Percentiles rank a stretch among this genome's conserved stretches.
Evolutionary conservation across 768 basidiomycete genomes (phyloP).

Genomic region (Lactarius vividus): DNA sequence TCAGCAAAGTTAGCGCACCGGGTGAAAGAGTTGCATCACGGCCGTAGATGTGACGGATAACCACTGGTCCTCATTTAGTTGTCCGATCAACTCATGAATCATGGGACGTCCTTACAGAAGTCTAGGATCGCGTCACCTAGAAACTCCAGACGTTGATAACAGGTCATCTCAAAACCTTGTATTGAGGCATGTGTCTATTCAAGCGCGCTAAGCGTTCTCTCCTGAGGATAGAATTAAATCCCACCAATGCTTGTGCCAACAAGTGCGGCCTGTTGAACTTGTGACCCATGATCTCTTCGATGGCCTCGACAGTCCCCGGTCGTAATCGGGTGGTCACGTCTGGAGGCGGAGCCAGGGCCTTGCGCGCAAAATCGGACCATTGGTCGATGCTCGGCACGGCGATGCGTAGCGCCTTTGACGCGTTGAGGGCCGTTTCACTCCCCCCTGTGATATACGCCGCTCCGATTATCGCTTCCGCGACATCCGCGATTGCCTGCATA

Average conservation of each 20-base stretch:
- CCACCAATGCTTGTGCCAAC: constrained; percentile 70
- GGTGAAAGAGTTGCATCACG: constrained; percentile 63
- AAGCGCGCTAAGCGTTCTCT: constrained; percentile 3
- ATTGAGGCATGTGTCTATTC: constrained; percentile 66
- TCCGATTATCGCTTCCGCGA: constrained; percentile 80
- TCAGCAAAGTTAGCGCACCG: constrained; percentile 75
- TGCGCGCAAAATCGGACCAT: constrained; percentile 71
- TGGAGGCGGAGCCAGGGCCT: constrained; percentile 43
- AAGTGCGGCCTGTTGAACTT: constrained; percentile 61
- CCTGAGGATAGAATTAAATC: constrained; percentile 27
- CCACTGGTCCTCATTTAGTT: constrained; percentile 46
- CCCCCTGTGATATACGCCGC: constrained; percentile 79
- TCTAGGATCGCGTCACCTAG: constrained; percentile 85
- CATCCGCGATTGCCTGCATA: constrained; percentile 73
- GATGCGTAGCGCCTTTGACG: constrained; percentile 61
- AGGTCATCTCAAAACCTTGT: constrained; percentile 51
- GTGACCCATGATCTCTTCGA: constrained; percentile 64
- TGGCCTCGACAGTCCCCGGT: constrained; percentile 48
- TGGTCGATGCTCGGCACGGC: constrained; percentile 59
- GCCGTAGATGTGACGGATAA: constrained; percentile 66
- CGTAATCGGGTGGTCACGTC: constrained; percentile 45
- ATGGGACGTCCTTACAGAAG: constrained; percentile 52
- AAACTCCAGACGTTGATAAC: constrained; percentile 79
- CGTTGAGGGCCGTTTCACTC: constrained; percentile 59
- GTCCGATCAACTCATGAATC: constrained; percentile 1